A percentile compares a stretch with the other conserved stretches of the same genome.
Conservation (phyloP, 2,329 filamentous ascomycete species). For the Trichoderma harzianum region DNA sequence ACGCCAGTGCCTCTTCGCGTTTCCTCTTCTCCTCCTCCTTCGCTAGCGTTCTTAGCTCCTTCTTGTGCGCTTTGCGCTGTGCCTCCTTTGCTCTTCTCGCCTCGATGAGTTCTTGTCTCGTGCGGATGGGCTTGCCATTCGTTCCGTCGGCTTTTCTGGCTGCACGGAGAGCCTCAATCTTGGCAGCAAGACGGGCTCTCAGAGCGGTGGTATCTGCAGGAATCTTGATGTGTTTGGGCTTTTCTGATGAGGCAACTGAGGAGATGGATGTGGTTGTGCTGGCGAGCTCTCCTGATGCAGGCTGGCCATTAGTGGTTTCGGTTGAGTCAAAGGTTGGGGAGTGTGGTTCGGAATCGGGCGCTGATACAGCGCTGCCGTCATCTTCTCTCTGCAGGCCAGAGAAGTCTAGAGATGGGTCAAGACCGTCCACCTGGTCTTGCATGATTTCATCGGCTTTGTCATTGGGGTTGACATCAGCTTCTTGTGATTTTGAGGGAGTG, state of each 20-base stretch:
- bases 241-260: constrained; percentile 58
- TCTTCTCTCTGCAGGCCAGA: constrained; percentile 38
- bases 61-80: constrained; percentile 82
- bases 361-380: constrained; percentile 44
- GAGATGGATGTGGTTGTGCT: constrained; percentile 67
- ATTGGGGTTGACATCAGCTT: neutral
- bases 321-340: constrained; percentile 57
- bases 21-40: constrained; percentile 74
- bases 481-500: constrained; percentile 18
- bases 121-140: constrained; percentile 73
- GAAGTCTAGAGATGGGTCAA: constrained; percentile 27
- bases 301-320: constrained; percentile 38
- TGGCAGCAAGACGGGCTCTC: constrained; percentile 73
- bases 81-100: constrained; percentile 82
- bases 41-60: constrained; percentile 72
- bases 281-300: constrained; percentile 43
- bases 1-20: constrained; percentile 60
- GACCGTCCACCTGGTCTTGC: neutral
- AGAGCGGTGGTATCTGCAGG: constrained; percentile 72
- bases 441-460: neutral
- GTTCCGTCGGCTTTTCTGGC: constrained; percentile 82
- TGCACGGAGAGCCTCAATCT: constrained; percentile 80
- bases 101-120: constrained; percentile 89
- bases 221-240: constrained; percentile 63
- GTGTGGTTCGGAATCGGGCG: constrained; percentile 48